phyloP scores from a whole-genome alignment of 2,329 filamentous ascomycete genomes.

The Cordyceps fumosorosea region DNA sequence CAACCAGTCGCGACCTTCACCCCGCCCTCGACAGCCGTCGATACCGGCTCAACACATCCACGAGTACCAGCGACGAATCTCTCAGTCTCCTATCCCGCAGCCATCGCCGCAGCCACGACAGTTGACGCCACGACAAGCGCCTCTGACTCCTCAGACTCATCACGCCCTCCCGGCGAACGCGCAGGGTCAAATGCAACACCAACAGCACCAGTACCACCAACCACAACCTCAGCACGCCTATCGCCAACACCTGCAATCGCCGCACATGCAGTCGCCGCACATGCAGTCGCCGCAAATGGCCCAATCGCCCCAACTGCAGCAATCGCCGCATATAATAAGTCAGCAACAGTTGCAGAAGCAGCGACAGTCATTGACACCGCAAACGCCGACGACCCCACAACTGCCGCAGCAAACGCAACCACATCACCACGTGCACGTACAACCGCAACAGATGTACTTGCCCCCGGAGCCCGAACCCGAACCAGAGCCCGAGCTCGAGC shows the following conservation, averaged over 20 bases:
- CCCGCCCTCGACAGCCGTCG: conserved; percentile 13
- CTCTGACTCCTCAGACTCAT: conserved; percentile 1
- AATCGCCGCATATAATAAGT: conserved; percentile 13
- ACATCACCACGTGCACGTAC: conserved; percentile 1
- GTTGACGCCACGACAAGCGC: conserved; percentile 6
- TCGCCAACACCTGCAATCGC: conserved; percentile 14
- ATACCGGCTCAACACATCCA: conserved; percentile 15
- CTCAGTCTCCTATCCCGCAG: conserved; percentile 10
- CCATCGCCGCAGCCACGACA: conserved; percentile 12
- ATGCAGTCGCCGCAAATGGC: conserved; percentile 13
- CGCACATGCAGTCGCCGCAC: conserved; percentile 12
- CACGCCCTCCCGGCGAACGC: conserved; percentile 8
- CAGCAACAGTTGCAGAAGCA: conserved; percentile 20
- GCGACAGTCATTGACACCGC: conserved; percentile 11
- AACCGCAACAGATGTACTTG: conserved; percentile 3
- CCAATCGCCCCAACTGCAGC: conserved; percentile 9
- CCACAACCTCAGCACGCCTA: conserved; percentile 15
- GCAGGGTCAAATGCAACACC: conserved; percentile 17
- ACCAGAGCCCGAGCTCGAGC: not conserved
- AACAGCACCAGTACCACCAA: conserved; percentile 15
- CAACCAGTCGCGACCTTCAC: conserved; percentile 17
- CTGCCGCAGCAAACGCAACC: conserved; percentile 1
- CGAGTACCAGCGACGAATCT: conserved; percentile 11
- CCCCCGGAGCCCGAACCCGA: not conserved
- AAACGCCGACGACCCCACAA: conserved; percentile 7